These are phyloP conservation scores for Cystoderma amianthinum DNA, from an alignment of 768 basidiomycete genomes.

Conservation along the genomic window DNA sequence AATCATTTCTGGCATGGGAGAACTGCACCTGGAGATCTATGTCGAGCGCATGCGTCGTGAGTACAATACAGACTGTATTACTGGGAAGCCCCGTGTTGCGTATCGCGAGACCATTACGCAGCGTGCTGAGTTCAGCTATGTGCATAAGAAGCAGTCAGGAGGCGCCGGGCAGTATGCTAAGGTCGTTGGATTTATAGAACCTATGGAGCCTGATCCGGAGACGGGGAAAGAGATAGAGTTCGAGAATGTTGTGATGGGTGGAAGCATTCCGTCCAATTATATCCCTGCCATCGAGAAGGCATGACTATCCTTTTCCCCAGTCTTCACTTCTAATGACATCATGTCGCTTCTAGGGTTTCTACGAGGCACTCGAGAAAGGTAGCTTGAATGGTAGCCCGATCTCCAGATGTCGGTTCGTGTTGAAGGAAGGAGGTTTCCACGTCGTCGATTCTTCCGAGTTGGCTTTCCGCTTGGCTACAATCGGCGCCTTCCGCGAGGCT, in stretches of 20 bases:
- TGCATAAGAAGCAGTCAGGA: constrained; percentile 97
- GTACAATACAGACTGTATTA: constrained; percentile 88
- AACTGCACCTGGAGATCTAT: constrained; percentile 97
- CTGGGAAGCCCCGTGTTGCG: constrained; percentile 94
- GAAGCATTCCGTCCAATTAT: constrained; percentile 83
- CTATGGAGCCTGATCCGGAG: constrained; percentile 68
- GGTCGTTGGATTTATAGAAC: constrained; percentile 86
- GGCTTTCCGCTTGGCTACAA: constrained; percentile 86
- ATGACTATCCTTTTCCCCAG: constrained; percentile 9
- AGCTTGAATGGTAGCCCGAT: constrained; percentile 83
- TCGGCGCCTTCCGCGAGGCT: constrained; percentile 89
- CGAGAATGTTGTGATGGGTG: constrained; percentile 85
- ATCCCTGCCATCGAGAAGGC: constrained; percentile 97
- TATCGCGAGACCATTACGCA: constrained; percentile 93
- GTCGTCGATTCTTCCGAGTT: constrained; percentile 94
- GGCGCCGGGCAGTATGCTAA: constrained; percentile 96
- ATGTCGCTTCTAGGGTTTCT: constrained; percentile 63
- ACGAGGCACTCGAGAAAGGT: constrained; percentile 90
- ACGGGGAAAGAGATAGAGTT: constrained; percentile 82
- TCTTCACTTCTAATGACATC: background rate
- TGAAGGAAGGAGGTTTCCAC: constrained; percentile 91
- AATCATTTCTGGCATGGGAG: constrained; percentile 99
- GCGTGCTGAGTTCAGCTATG: constrained; percentile 78
- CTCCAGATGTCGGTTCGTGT: constrained; percentile 76
- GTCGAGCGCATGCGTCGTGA: constrained; percentile 98